Conservation (phyloP, 2,329 filamentous ascomycete species). For the Kalmusia sp. region DNA sequence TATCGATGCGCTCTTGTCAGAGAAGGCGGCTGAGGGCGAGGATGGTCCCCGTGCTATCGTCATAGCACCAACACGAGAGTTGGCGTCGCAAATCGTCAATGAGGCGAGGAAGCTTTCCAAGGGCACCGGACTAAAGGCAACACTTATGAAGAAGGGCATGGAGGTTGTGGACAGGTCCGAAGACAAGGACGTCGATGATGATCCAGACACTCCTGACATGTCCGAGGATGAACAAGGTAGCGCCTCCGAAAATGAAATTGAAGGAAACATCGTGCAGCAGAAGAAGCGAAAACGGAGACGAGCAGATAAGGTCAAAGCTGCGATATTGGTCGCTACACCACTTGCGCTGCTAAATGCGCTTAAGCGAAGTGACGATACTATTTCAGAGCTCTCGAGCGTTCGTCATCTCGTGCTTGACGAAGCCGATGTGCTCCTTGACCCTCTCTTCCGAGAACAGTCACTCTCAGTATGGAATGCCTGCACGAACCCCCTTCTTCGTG, state of each 20-base stretch:
- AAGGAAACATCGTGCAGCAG: conserved; percentile 35
- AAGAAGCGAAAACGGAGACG: conserved; percentile 46
- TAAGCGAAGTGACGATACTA: conserved; percentile 53
- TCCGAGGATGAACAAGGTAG: conserved; percentile 41
- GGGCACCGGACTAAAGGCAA: conserved; percentile 79
- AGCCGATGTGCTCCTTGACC: conserved; percentile 91
- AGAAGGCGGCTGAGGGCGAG: conserved; percentile 26
- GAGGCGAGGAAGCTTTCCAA: conserved; percentile 83
- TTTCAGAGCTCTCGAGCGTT: conserved; percentile 68
- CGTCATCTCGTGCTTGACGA: conserved; percentile 85
- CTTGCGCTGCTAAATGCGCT: conserved; percentile 79
- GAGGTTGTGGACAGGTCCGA: conserved; percentile 55
- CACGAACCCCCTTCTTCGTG: conserved; percentile 70
- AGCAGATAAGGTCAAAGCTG: conserved; percentile 69
- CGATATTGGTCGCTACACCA: conserved; percentile 83
- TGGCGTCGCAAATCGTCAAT: conserved; percentile 59
- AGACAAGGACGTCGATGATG: conserved; percentile 53
- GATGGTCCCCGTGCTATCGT: conserved; percentile 50
- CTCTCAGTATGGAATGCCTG: conserved; percentile 84
- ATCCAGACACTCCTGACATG: conserved; percentile 21
- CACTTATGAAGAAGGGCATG: conserved; percentile 87
- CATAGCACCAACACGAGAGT: conserved; percentile 59
- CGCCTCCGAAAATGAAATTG: conserved; percentile 10
- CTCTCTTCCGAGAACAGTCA: conserved; percentile 88
- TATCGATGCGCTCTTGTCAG: conserved; percentile 71